Percentiles rank a stretch among this genome's conserved stretches.
Conservation (phyloP, 108 stramenopile species). For the Cylindrotheca closterium region DNA sequence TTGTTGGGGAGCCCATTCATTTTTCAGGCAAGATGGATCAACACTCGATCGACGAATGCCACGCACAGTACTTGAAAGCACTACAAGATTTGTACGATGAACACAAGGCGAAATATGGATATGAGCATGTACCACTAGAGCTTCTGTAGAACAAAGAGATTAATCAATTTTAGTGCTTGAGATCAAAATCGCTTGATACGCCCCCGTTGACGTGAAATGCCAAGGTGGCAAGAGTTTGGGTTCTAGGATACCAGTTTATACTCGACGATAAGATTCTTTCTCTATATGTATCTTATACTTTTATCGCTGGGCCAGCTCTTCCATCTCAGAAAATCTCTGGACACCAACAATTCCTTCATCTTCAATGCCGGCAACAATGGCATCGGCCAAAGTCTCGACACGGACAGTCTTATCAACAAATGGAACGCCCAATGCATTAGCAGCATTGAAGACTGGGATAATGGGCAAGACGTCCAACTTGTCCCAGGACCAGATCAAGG, state of each 20-base stretch:
- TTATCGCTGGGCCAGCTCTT: conserved; percentile 35
- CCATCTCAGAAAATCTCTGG: conserved; percentile 48
- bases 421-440: conserved; percentile 52
- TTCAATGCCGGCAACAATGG: conserved; percentile 55
- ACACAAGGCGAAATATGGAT: conserved; percentile 10
- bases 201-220: too few relatives aligned
- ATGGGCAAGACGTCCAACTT: conserved; percentile 60
- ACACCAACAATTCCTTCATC: conserved; percentile 44
- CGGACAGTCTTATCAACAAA: conserved; percentile 65
- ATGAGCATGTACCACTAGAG: neutral
- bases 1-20: conserved; percentile 27
- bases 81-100: conserved; percentile 24
- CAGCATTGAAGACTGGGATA: conserved; percentile 60
- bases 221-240: too few relatives aligned
- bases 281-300: too few relatives aligned
- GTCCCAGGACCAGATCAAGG: conserved; percentile 64
- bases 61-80: conserved; percentile 21
- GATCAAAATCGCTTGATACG: too few relatives aligned
- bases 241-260: too few relatives aligned
- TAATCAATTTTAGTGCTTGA: too few relatives aligned
- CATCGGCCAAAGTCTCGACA: conserved; percentile 61
- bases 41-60: neutral
- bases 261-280: too few relatives aligned
- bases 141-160: too few relatives aligned
- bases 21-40: conserved; percentile 5